These are phyloP conservation scores for Cytospora mali DNA, from an alignment of 2,329 filamentous ascomycete genomes.

Conservation along the genomic window DNA sequence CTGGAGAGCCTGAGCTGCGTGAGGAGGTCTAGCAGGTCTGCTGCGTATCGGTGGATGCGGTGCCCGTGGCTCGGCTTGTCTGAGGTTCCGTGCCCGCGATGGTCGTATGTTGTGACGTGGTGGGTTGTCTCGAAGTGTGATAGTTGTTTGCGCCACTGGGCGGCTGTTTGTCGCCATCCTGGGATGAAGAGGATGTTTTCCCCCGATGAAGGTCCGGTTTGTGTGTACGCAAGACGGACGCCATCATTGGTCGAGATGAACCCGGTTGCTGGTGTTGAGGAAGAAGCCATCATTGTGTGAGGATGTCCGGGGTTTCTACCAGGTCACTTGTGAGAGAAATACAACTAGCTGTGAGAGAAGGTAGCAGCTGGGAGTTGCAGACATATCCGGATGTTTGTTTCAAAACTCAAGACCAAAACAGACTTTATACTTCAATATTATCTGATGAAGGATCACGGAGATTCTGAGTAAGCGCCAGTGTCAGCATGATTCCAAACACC, in stretches of 20 bases:
- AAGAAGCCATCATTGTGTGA: background rate
- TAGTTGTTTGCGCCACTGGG: conserved; percentile 38
- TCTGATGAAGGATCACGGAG: too few species aligned
- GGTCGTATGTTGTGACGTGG: conserved; percentile 38
- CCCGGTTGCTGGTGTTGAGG: background rate
- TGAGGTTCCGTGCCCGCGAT: conserved; percentile 40
- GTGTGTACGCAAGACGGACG: conserved; percentile 35
- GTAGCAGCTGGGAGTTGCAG: too few species aligned
- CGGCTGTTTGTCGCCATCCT: conserved; percentile 39
- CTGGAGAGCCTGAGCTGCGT: conserved; percentile 36
- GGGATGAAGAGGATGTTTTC: conserved; percentile 38
- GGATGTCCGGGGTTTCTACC: background rate
- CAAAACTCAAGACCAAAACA: too few species aligned
- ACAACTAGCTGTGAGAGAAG: too few species aligned
- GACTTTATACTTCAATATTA: too few species aligned
- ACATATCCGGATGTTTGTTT: too few species aligned
- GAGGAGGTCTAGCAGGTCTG: conserved; percentile 36
- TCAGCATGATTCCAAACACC: background rate
- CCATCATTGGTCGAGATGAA: conserved; percentile 32
- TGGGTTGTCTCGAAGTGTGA: conserved; percentile 35
- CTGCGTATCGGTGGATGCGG: conserved; percentile 35
- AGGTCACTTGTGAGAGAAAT: background rate
- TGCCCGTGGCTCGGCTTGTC: conserved; percentile 38
- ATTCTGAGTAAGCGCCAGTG: too few species aligned
- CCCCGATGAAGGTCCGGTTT: conserved; percentile 32